A percentile compares a stretch with the other conserved stretches of the same genome.
phyloP scores from a whole-genome alignment of 768 basidiomycete species.

The Holtermannia corniformis region DNA sequence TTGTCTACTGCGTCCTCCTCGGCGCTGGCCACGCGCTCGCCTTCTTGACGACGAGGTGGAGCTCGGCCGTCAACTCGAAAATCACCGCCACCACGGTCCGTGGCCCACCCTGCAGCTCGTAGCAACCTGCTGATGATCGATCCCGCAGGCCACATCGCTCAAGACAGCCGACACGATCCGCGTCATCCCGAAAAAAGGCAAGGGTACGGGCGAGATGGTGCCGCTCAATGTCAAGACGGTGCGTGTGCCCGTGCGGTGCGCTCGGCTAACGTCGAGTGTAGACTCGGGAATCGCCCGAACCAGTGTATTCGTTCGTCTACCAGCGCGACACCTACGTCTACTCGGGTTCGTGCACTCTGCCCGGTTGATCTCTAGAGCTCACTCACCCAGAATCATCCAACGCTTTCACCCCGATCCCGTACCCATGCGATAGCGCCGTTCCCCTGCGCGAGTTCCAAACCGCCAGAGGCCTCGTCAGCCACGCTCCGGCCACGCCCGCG shows the following conservation, averaged over 20 bases:
- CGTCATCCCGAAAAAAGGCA: constrained; percentile 67
- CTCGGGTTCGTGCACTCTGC: constrained; percentile 36
- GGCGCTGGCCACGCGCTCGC: constrained; percentile 83
- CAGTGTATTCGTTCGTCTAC: constrained; percentile 77
- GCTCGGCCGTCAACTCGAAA: constrained; percentile 62
- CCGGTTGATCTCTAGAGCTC: not conserved
- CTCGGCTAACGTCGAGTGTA: constrained; percentile 9
- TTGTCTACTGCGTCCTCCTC: constrained; percentile 75
- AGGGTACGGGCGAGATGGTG: constrained; percentile 84
- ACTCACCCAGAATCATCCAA: constrained; percentile 42
- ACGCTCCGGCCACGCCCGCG: constrained; percentile 10
- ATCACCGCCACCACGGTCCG: constrained; percentile 67
- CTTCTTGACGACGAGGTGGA: constrained; percentile 88
- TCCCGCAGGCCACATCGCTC: constrained; percentile 51
- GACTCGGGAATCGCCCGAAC: constrained; percentile 46
- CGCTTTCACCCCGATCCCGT: constrained; percentile 72
- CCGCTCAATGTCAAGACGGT: constrained; percentile 53
- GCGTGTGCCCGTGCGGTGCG: constrained; percentile 1
- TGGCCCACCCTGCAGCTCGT: not conserved
- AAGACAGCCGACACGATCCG: constrained; percentile 71
- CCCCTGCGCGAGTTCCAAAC: constrained; percentile 55
- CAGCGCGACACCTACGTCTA: constrained; percentile 87
- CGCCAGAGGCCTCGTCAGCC: constrained; percentile 48
- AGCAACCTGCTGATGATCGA: not conserved
- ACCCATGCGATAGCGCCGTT: constrained; percentile 68